Percentiles rank a stretch among this genome's conserved stretches.
phyloP scores from a whole-genome alignment of 2,329 filamentous ascomycete genomes.

The Ceratocystis huliohia region DNA sequence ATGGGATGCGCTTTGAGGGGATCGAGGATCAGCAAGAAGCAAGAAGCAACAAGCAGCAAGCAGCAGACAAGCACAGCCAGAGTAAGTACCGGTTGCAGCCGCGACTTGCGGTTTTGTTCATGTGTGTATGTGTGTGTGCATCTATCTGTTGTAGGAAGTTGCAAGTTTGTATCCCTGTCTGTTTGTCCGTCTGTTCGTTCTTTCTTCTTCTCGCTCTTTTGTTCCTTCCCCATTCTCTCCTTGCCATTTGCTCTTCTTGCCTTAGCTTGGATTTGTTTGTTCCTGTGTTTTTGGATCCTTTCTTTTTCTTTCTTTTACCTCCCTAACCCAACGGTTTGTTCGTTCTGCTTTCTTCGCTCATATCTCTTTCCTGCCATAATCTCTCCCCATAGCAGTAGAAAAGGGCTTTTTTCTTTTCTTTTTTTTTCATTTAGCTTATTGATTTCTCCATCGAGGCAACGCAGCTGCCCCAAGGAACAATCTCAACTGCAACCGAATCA shows the following conservation, averaged over 20 bases:
- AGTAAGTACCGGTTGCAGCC: no score
- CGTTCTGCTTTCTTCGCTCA: not conserved
- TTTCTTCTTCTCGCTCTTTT: conserved; percentile 6
- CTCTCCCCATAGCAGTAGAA: no score
- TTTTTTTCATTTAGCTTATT: no score
- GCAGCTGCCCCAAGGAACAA: not conserved
- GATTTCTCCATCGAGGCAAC: no score
- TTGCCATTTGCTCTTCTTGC: not conserved
- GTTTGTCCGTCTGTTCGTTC: not conserved
- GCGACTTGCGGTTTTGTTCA: no score
- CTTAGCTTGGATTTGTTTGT: not conserved
- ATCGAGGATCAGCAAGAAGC: no score
- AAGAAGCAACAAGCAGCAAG: no score
- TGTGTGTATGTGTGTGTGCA: not conserved
- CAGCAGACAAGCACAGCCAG: no score
- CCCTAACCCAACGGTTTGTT: not conserved
- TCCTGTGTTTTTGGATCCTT: conserved; percentile 4
- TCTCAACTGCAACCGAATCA: not conserved
- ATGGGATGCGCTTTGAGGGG: no score
- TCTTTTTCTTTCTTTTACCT: not conserved
- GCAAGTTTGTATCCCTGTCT: not conserved
- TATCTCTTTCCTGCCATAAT: not conserved
- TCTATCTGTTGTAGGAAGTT: not conserved
- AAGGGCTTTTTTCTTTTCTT: no score
- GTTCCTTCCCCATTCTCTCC: not conserved